These are phyloP conservation scores for Leccinum longicurvipes DNA, from an alignment of 768 basidiomycete species.

Conservation along the genomic window DNA sequence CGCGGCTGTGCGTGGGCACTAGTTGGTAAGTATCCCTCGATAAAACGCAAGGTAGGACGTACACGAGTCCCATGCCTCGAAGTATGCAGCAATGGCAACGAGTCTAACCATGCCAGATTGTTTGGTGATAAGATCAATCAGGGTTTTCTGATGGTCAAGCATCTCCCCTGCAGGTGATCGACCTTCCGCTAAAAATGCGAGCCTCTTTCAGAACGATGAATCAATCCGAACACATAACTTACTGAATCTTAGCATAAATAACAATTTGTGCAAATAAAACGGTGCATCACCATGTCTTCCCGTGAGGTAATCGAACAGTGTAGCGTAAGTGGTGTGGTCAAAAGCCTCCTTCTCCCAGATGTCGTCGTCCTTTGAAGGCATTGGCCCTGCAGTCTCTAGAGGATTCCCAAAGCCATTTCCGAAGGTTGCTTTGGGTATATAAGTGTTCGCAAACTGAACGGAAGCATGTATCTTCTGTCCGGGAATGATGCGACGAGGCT, in stretches of 20 bases:
- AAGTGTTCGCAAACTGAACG: conserved; percentile 17
- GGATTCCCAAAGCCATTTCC: conserved; percentile 16
- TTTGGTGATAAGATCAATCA: conserved; percentile 2
- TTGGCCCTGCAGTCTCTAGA: conserved; percentile 4
- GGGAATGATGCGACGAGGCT: conserved; percentile 11
- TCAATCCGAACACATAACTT: background rate
- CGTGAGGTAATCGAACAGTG: conserved; percentile 10
- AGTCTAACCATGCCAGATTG: conserved; percentile 9
- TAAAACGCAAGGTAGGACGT: background rate
- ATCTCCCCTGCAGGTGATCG: background rate
- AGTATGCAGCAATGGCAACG: conserved; percentile 13
- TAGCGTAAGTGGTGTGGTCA: conserved; percentile 7
- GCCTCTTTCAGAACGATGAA: background rate
- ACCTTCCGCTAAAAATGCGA: conserved; percentile 7
- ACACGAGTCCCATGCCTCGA: conserved; percentile 11
- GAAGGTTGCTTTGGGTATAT: conserved; percentile 15
- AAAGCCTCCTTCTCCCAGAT: conserved; percentile 17
- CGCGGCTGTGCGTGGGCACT: background rate
- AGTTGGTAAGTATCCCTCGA: background rate
- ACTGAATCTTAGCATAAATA: conserved; percentile 20
- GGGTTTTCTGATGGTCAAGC: conserved; percentile 1
- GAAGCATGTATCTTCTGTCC: conserved; percentile 17
- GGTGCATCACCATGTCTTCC: conserved; percentile 8
- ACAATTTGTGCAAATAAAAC: conserved; percentile 13
- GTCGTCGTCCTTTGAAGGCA: conserved; percentile 1